Percentiles rank a stretch among this genome's conserved stretches.
Conservation (phyloP, 164 flowering plant species). For the Berberis thunbergii region DNA sequence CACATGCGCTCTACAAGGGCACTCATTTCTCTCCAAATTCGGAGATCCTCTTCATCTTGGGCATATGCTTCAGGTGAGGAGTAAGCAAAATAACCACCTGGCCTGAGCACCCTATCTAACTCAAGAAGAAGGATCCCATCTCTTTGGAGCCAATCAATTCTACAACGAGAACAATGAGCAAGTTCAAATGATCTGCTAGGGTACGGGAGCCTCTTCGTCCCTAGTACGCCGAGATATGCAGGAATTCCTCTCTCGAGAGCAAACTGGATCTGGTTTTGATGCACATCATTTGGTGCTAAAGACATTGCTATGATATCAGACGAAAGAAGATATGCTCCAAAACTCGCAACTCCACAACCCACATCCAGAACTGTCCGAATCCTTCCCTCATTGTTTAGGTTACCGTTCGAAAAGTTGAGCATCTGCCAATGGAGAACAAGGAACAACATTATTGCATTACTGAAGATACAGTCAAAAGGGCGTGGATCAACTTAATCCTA, state of each 20-base stretch:
- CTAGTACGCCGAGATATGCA: conserved; percentile 84
- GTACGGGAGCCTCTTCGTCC: conserved; percentile 84
- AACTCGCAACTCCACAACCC: conserved; percentile 96
- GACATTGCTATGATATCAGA: conserved; percentile 75
- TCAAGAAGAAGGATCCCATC: conserved; percentile 89
- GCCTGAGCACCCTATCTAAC: conserved; percentile 80
- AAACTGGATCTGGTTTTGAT: conserved; percentile 91
- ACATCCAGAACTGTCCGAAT: conserved; percentile 81
- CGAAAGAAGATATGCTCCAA: conserved; percentile 81
- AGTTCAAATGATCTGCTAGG: conserved; percentile 94
- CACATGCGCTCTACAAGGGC: conserved; percentile 88
- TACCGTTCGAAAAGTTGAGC: conserved; percentile 66
- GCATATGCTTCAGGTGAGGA: conserved; percentile 98
- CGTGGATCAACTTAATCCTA: too few relatives aligned
- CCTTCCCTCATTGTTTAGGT: conserved; percentile 61
- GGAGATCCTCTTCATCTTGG: conserved; percentile 80
- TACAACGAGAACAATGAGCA: conserved; percentile 92
- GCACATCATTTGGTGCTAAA: conserved; percentile 91
- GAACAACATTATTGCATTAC: background rate
- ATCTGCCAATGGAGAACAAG: conserved; percentile 42
- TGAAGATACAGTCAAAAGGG: background rate
- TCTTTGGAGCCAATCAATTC: conserved; percentile 95
- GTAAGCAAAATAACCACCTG: conserved; percentile 94
- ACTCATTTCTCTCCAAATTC: conserved; percentile 86
- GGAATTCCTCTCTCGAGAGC: conserved; percentile 96